A percentile compares a stretch with the other conserved stretches of the same genome.
phyloP scores from a whole-genome alignment of 345 rosid genomes.

The Citrus mangshanensis region DNA sequence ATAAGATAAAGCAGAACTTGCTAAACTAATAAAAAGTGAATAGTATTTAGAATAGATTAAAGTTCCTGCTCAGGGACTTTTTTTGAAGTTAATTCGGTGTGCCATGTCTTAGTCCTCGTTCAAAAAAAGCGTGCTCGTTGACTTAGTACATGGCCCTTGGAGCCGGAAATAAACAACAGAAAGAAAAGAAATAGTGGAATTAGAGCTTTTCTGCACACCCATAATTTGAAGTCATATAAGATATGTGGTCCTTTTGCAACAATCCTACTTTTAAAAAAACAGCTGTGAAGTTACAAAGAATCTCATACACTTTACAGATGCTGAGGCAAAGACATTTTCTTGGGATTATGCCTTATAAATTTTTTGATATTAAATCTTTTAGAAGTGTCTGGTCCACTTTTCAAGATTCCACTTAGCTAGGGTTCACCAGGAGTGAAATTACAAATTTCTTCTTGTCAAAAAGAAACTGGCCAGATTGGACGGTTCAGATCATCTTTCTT shows the following conservation, averaged over 20 bases:
- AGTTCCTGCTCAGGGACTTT: neutral
- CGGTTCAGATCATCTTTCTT: neutral
- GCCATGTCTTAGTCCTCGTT: no score
- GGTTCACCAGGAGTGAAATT: neutral
- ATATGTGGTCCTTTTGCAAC: neutral
- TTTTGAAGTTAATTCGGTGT: neutral
- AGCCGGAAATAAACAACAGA: neutral
- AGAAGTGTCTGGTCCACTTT: neutral
- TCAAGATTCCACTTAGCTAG: neutral
- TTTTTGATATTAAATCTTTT: neutral
- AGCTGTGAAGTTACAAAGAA: neutral
- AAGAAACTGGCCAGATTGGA: slow-evolving; percentile 8
- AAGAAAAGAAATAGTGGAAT: neutral
- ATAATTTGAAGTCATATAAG: neutral
- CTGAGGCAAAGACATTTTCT: neutral
- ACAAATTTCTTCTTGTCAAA: neutral
- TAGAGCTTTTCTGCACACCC: neutral
- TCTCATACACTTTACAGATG: neutral
- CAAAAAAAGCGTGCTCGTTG: no score
- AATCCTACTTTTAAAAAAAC: neutral
- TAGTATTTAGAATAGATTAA: neutral
- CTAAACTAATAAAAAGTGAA: neutral
- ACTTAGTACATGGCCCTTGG: neutral
- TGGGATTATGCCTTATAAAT: neutral
- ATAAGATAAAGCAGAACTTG: neutral